phyloP scores from a whole-genome alignment of 139 green algal species.

The Picochlorum sp. region DNA sequence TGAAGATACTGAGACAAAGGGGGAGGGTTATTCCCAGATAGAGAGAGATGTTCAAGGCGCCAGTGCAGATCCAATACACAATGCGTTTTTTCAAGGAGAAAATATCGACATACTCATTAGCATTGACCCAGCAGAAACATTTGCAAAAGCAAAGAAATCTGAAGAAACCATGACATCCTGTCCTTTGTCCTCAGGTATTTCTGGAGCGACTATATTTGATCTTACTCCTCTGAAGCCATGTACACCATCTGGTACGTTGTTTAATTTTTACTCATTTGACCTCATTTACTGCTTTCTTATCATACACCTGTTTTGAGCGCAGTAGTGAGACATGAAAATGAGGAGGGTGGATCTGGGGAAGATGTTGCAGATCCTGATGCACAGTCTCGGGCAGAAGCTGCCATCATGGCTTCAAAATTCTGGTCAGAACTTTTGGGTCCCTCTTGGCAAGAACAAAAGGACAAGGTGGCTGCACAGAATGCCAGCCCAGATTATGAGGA shows the following conservation, averaged over 20 bases:
- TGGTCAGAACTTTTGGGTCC: constrained; percentile 47
- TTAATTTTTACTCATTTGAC: too few species aligned
- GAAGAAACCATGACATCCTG: constrained; percentile 4
- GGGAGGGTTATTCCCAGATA: background rate
- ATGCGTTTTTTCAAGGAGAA: background rate
- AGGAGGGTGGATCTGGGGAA: constrained; percentile 16
- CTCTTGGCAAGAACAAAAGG: constrained; percentile 25
- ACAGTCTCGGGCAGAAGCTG: constrained; percentile 16
- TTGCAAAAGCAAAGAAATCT: background rate
- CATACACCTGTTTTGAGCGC: too few species aligned
- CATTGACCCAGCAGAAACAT: constrained; percentile 5
- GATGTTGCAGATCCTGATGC: constrained; percentile 1
- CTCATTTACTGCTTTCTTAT: too few species aligned
- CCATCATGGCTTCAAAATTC: constrained; percentile 19
- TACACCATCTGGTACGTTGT: background rate
- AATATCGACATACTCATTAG: constrained; percentile 21
- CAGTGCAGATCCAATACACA: constrained; percentile 4
- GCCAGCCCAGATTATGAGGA: constrained; percentile 6
- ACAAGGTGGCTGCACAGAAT: background rate
- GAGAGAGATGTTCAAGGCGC: background rate
- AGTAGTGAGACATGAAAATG: too few species aligned
- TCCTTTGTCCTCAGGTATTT: background rate
- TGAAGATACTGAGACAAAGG: background rate
- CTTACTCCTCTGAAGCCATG: background rate
- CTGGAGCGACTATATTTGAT: background rate